Evolutionary conservation across 2,329 filamentous ascomycete species (phyloP), one percentile per base, ranked within the genome.

Genomic region (Cercospora beticola): DNA sequence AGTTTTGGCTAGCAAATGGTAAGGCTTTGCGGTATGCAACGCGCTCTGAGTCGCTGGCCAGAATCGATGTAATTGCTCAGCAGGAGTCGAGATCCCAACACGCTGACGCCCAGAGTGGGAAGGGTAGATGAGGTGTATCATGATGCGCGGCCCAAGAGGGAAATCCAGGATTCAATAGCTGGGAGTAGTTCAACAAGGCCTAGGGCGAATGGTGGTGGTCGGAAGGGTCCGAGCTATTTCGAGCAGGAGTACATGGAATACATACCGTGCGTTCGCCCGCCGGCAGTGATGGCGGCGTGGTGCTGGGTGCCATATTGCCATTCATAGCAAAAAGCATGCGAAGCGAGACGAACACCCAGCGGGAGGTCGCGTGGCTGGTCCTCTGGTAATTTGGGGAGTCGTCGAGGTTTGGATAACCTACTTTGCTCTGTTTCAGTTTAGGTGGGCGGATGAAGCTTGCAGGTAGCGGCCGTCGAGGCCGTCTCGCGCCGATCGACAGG

Each of bases 381-480:
- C 49, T 21, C 49, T 33, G 54, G 16, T 33, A 26, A 30, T 30
- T 31, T 58, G 54, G 54, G 26, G 30, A 18, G 54, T 30, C 21
- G 54, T 33, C 30, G 54, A 30, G 49, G 62, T 58, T 40, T 30
- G 61, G 33, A 63, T 63, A 56, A 63, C 62, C 62, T 57, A 21
- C 49, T n/a, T 31, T 52, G 28, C 30, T 14, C 23, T 56, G 62
- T 43, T 64, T 64, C 62, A 64, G 31, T 28, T 57, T 36, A 30
- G 52, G 43, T 54, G 46, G 28, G 52, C 61, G 61, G 46, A 64
- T 21, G 33, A n/a, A 57, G 49, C 30, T 43, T 43, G 36, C 36
- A 43, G 2, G 36, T 43, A n/a, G 36, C 36, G 36, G 36, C 36
- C 36, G 36, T 43, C 43, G 33, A 52, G 31, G 62, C 52, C 46